A percentile compares a stretch with the other conserved stretches of the same genome.
Conservation (phyloP, 2,329 filamentous ascomycete genomes). For the Xylaria polymorpha region DNA sequence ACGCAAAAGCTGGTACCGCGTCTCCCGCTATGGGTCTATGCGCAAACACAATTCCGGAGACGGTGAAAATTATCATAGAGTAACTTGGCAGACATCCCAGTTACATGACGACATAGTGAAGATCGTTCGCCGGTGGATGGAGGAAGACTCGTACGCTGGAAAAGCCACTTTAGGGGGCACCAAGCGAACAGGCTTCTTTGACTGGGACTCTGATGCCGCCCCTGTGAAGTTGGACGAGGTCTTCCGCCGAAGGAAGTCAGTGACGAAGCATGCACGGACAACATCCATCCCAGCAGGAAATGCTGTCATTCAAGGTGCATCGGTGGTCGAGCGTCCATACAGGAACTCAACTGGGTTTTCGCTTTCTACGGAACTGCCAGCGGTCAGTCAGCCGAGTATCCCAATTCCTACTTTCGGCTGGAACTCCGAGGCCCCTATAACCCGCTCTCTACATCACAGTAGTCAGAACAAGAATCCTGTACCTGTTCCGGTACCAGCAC, state of each 20-base stretch:
- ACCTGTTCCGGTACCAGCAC: background rate
- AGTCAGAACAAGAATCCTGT: background rate
- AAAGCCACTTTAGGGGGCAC: constrained; percentile 59
- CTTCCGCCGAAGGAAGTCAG: constrained; percentile 53
- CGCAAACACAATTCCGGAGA: constrained; percentile 67
- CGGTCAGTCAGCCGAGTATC: background rate
- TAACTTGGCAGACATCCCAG: constrained; percentile 68
- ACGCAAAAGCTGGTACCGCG: constrained; percentile 73
- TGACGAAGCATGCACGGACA: constrained; percentile 44
- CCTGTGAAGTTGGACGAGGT: constrained; percentile 62
- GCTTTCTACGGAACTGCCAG: constrained; percentile 17
- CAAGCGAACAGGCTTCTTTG: constrained; percentile 64
- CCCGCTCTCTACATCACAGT: background rate
- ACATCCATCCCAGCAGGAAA: constrained; percentile 43
- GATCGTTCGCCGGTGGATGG: constrained; percentile 73
- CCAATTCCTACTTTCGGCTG: constrained; percentile 43
- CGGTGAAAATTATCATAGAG: constrained; percentile 68
- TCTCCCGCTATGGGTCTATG: constrained; percentile 70
- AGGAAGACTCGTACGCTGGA: constrained; percentile 69
- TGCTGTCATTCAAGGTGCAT: constrained; percentile 1
- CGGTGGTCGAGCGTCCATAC: constrained; percentile 21
- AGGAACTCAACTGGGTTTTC: constrained; percentile 42
- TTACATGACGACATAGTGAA: constrained; percentile 65
- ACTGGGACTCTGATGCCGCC: constrained; percentile 68
- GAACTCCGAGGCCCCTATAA: constrained; percentile 36